Base-by-base conservation (phyloP, 306 rosid genomes). In the Nissolia schottii region DNA sequence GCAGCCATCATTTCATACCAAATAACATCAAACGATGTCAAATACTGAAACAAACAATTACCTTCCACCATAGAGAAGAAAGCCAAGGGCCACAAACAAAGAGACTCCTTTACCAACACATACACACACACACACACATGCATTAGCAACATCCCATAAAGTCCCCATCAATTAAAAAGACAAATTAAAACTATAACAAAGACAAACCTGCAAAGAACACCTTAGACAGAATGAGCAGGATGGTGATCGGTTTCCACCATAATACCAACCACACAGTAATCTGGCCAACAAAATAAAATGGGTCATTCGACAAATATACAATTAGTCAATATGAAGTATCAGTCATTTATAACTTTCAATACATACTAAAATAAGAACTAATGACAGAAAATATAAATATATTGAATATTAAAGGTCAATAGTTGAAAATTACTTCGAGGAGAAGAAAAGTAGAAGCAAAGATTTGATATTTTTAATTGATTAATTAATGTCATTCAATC, bases 21-120 rank as follows among this genome's bases (percentile, higher is more conserved):
- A 68, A 55, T 19, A 38, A 38, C 24, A 49, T 64, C 65, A 70
- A 70, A 18, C 13, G 31, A 13, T 49, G 59, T 24, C 25, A 45
- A 75, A 38, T 73, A 67, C 18, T n/a, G 57, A 67, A 79, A 45
- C 13, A 51, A 16, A 35, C 29, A 58, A 41, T 63, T 89, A 94
- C 98, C 98, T 90, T 86, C 98, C 96, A 64, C 98, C 96, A 66
- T 88, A 92, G 41, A 90, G 89, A 79, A 92, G 94, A 86, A 92
- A 92, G 40, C 96, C 96, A 45, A 92, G 84, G 64, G 98, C 92
- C 14, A 95, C 92, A 60, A 88, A 88, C 73, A 90, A 84, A 74
- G 95, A 86, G 45, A 92, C 87, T 77, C 93, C 96, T 90, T 75
- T 61, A 11, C 76, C 80, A 79, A 74, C 54, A 70, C 34, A 73